phyloP scores from a whole-genome alignment of 352 stramenopile species.

The Globisporangium paddicum region DNA sequence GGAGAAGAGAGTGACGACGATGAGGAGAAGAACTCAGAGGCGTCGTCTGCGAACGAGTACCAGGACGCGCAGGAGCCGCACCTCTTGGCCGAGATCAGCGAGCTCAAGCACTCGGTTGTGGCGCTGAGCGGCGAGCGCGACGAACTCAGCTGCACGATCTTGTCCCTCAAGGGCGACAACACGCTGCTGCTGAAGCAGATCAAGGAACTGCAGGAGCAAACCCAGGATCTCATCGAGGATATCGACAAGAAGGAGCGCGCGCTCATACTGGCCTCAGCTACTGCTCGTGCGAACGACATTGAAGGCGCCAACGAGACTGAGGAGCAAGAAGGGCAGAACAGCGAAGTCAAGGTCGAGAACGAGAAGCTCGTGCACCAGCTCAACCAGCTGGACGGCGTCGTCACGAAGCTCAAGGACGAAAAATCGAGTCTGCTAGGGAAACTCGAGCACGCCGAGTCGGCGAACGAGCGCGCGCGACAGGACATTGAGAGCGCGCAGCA shows the following conservation, averaged over 20 bases:
- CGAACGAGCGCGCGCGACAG: constrained; percentile 27
- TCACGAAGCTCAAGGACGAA: constrained; percentile 46
- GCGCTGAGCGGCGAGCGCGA: constrained; percentile 17
- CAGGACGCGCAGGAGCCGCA: constrained; percentile 52
- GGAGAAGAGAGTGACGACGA: constrained; percentile 18
- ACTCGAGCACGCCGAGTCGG: constrained; percentile 34
- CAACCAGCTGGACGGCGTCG: constrained; percentile 34
- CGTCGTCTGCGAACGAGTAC: constrained; percentile 53
- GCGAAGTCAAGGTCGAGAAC: constrained; percentile 19
- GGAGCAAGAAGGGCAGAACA: constrained; percentile 8
- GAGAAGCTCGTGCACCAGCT: constrained; percentile 37
- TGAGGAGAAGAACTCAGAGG: constrained; percentile 31
- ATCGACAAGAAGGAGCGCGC: constrained; percentile 21
- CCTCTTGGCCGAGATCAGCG: constrained; percentile 41
- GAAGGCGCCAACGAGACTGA: constrained; percentile 7
- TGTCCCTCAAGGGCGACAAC: constrained; percentile 9
- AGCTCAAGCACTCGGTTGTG: constrained; percentile 33
- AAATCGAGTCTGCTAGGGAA: constrained; percentile 41
- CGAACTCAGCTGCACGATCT: constrained; percentile 3
- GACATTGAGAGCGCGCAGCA: constrained; percentile 29
- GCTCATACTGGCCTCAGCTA: background rate
- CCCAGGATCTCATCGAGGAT: constrained; percentile 8
- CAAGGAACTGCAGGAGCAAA: constrained; percentile 16
- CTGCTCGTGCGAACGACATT: constrained; percentile 3
- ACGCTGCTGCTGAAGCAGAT: constrained; percentile 18